Evolutionary conservation across 176 grass and related monocot species (phyloP).

Genomic region (Puccinellia tenuiflora): DNA sequence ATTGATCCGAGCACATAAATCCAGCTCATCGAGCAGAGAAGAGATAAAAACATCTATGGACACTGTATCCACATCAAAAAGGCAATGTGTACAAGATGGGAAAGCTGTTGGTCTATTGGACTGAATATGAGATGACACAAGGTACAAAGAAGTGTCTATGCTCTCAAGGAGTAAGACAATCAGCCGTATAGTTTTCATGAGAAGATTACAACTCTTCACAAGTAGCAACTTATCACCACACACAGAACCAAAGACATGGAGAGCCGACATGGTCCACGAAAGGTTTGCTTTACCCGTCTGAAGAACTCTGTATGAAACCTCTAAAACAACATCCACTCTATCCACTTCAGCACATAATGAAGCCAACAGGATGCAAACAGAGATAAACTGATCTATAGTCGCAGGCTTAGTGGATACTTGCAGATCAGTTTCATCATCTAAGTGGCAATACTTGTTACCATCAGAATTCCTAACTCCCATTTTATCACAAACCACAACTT

Average conservation of each 20-base stretch:
- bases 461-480: constrained; percentile 22
- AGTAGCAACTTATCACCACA: constrained; percentile 65
- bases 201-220: constrained; percentile 39
- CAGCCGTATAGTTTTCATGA: constrained; percentile 44
- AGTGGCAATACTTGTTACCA: background rate
- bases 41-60: constrained; percentile 45
- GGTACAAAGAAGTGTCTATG: constrained; percentile 19
- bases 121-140: constrained; percentile 23
- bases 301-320: constrained; percentile 77
- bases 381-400: constrained; percentile 47
- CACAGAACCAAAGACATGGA: constrained; percentile 68
- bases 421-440: constrained; percentile 30
- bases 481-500: constrained; percentile 52
- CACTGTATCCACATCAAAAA: constrained; percentile 44
- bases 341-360: constrained; percentile 54
- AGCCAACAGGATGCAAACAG: constrained; percentile 63
- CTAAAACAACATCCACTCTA: constrained; percentile 47
- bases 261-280: constrained; percentile 52
- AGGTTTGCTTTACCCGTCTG: constrained; percentile 48
- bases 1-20: constrained; percentile 43
- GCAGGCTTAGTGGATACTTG: constrained; percentile 37
- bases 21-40: constrained; percentile 60
- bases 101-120: constrained; percentile 36
- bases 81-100: constrained; percentile 58
- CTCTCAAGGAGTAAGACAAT: constrained; percentile 63